Evolutionary conservation across 2,329 filamentous ascomycete species (phyloP).

Genomic region (Calonectria naviculata): DNA sequence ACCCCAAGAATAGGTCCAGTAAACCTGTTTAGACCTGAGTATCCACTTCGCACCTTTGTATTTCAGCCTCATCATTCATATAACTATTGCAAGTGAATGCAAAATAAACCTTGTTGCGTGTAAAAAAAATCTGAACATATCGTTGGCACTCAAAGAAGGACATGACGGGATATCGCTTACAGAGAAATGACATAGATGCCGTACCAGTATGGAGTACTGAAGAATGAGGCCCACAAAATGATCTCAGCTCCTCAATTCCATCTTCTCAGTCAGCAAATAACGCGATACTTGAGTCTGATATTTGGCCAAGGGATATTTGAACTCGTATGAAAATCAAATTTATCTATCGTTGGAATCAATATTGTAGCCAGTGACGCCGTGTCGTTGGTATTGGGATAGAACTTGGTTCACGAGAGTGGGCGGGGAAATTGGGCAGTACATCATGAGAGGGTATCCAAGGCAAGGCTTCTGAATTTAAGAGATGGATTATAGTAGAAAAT

Average conservation of each 20-base stretch:
- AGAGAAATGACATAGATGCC: neutral
- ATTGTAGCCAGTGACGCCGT: neutral
- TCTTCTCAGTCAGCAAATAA: neutral
- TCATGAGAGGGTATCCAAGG: too few species aligned
- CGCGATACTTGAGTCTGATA: neutral
- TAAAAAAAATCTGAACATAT: neutral
- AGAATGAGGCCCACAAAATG: neutral
- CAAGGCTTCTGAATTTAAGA: too few species aligned
- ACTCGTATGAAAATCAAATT: too few species aligned
- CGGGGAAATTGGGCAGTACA: neutral
- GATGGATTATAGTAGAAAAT: too few species aligned
- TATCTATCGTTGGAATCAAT: too few species aligned
- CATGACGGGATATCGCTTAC: neutral
- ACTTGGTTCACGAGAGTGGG: neutral
- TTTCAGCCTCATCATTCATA: slow-evolving; percentile 29
- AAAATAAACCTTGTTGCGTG: neutral
- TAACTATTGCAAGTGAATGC: too few species aligned
- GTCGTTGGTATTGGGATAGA: too few species aligned
- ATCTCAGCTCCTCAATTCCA: neutral
- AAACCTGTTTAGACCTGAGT: neutral
- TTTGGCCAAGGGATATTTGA: neutral
- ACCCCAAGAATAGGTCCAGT: neutral
- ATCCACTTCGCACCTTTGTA: slow-evolving; percentile 32
- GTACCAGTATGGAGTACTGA: neutral
- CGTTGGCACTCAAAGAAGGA: neutral